phyloP scores from a whole-genome alignment of 129 eudicot genomes.

The Arctium minus region DNA sequence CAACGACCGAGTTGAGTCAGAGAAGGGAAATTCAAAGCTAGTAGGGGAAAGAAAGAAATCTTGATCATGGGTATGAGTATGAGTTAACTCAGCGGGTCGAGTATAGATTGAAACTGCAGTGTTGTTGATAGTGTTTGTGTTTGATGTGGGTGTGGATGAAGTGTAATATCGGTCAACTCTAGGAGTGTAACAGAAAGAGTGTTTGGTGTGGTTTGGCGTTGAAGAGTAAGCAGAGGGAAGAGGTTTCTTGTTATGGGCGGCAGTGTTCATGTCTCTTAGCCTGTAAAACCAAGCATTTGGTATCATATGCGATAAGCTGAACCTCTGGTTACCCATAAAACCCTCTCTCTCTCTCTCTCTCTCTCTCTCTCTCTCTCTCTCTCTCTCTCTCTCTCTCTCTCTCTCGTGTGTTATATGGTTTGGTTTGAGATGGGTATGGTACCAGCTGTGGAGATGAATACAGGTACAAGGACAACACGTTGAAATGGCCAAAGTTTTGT shows the following conservation, averaged over 20 bases:
- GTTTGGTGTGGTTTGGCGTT: conserved; percentile 11
- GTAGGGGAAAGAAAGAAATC: conserved; percentile 5
- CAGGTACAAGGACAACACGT: background rate
- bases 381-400: background rate
- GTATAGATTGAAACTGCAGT: background rate
- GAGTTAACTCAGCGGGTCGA: conserved; percentile 9
- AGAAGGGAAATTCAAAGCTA: background rate
- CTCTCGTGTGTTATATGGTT: background rate
- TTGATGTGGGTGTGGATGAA: background rate
- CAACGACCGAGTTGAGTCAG: conserved; percentile 6
- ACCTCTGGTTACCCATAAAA: conserved; percentile 50
- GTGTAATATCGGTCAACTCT: background rate
- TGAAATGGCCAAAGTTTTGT: background rate
- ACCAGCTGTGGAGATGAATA: background rate
- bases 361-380: background rate
- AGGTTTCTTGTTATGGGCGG: background rate
- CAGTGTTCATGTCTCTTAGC: conserved; percentile 24
- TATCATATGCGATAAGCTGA: conserved; percentile 54
- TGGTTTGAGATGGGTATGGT: background rate
- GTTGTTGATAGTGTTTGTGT: no score
- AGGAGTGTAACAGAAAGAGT: conserved; percentile 21
- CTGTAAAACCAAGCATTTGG: conserved; percentile 46
- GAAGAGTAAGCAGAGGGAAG: background rate
- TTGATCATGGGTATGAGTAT: background rate
- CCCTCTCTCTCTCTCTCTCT: background rate